Conservation (phyloP, 352 stramenopile species). For the Phytopythium mirpurense region DNA sequence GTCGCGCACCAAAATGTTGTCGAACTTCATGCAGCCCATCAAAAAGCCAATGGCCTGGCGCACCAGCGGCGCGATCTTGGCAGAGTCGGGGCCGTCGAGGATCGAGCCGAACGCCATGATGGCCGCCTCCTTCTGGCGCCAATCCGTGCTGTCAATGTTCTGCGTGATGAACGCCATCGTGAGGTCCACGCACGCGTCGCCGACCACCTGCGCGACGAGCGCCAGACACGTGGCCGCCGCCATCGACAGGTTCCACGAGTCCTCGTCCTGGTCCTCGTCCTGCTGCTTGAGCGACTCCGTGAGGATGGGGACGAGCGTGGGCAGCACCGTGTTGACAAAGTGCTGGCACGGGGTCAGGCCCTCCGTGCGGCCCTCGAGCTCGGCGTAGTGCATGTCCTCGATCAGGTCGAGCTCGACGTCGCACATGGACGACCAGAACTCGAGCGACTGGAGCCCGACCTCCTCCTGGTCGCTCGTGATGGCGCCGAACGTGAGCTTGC, state of each 20-base stretch:
- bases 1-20: slow-evolving; percentile 92
- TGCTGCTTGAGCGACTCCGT: slow-evolving; percentile 93
- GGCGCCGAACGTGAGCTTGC: slow-evolving; percentile 92
- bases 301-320: slow-evolving; percentile 89
- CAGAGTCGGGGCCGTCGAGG: slow-evolving; percentile 89
- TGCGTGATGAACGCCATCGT: slow-evolving; percentile 94
- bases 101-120: slow-evolving; percentile 98
- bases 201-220: slow-evolving; percentile 91
- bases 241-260: slow-evolving; percentile 94
- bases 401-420: slow-evolving; percentile 94
- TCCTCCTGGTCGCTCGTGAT: slow-evolving; percentile 91
- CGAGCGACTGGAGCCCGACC: slow-evolving; percentile 93
- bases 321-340: slow-evolving; percentile 88
- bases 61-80: slow-evolving; percentile 90
- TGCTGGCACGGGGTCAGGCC: slow-evolving; percentile 68
- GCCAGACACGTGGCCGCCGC: slow-evolving; percentile 91
- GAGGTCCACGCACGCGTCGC: slow-evolving; percentile 87
- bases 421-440: slow-evolving; percentile 98
- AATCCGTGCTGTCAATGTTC: slow-evolving; percentile 94
- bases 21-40: slow-evolving; percentile 89
- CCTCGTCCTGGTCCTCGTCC: slow-evolving; percentile 93
- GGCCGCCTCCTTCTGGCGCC: slow-evolving; percentile 93
- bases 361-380: slow-evolving; percentile 44
- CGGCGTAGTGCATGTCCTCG: slow-evolving; percentile 87
- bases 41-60: slow-evolving; percentile 92